Base-by-base conservation (phyloP, 148 eudicot genomes). In the Pharnaceum exiguum region DNA sequence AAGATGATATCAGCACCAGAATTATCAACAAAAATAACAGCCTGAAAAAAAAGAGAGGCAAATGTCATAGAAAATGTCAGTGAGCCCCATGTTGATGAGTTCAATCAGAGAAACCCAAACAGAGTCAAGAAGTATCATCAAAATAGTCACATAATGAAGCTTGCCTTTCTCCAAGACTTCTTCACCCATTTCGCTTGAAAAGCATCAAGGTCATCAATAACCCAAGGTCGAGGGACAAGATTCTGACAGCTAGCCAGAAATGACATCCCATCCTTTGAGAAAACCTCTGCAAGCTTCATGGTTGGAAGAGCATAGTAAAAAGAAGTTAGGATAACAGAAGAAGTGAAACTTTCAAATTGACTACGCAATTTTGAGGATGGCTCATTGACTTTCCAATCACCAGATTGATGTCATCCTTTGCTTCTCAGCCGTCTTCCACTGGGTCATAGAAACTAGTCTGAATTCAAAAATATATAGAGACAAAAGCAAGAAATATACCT, bases 161-260 rank as follows among this genome's bases (percentile, higher is more conserved):
- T 69, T 60, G 63, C 99, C 91, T 84, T 94, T 77, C 68, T 81
- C 99, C 99, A 94, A 33, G 89, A 66, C 76, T 82, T 89, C 53
- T 65, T 82, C 67, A 60, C 59, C 96, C 95, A 94, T 52, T 78
- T 82, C 61, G 69, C 38, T 39, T 84, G 75, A 62, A 86, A 94
- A 39, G 69, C 59, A 23, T 89, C 96, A 71, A 94, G 72, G 69
- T 94, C 99, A 80, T 94, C 99, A 68, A 94, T 75, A 66, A 94
- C 99, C 99, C 99, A 94, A 9, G 99, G 99, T 58, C 95, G 95
- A 70, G 99, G 75, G 61, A 94, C 77, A 57, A 94, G 95, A 65
- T 84, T 83, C 70, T 94, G 87, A 75, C 99, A 89, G 66, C 87
- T 89, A 49, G 96, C 95, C 67, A 86, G 75, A 67, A 89, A 94